Evolutionary conservation across 2,329 filamentous ascomycete genomes (phyloP), one percentile per base, ranked within the genome.

Genomic region (Tolypocladium sp.): DNA sequence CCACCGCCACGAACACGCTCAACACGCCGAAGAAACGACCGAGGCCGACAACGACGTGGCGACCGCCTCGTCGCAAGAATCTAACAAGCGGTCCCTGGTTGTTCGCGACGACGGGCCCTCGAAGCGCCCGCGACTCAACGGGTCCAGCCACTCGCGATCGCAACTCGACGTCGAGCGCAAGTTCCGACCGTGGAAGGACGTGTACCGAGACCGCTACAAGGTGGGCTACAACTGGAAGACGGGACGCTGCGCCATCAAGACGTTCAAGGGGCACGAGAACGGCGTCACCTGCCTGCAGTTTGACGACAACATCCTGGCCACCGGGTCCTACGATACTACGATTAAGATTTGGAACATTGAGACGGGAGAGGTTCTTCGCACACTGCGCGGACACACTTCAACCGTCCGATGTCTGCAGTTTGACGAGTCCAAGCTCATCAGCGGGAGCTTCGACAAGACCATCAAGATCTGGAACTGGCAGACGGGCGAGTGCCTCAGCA

Each of bases 151-250:
- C 59, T 56, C 74, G 8, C 65, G 70, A 54, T 64, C 71, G 25
- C 74, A 74, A 59, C 68, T 72, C 4, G 77, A 75, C 27, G 67
- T 66, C 30, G 77, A 80, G 60, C 79, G 77, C 33, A 81, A 79
- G 62, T 81, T 81, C 56, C 76, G 91, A 37, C 92, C 71, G 2
- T 99, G 94, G 94, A 99, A 99, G 74, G 92, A 96, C 62, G 91
- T 99, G 1, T 99, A 99, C 77, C 90, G 91, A 63, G 93, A 97
- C 71, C 85, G 91, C 20, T 97, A 93, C 80, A 94, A 93, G 71
- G 92, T 99, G 55, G 93, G 94, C 57, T 94, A 88, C 61, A 97
- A 97, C 72, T 99, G 94, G 94, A 96, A 96, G 72, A 92, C 96
- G 63, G 93, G 94, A 4, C 86, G 93, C 42, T 97, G 89, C 75